Evolutionary conservation across 139 green algal genomes (phyloP).

Genomic region (Tetraselmis striata): DNA sequence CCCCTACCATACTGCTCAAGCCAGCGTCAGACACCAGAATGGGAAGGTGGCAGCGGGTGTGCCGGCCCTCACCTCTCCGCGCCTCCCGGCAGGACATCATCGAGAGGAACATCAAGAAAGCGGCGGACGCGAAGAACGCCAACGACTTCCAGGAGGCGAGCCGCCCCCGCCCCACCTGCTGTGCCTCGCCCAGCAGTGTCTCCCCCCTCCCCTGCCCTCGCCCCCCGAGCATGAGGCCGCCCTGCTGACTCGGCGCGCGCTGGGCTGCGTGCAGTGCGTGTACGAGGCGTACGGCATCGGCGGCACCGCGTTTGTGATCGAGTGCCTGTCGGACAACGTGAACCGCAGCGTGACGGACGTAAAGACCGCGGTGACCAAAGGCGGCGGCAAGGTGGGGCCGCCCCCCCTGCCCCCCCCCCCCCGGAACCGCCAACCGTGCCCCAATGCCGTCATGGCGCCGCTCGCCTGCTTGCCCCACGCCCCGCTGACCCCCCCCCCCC

Average conservation of each 20-base stretch:
- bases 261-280: background rate
- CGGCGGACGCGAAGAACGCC: constrained; percentile 66
- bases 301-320: constrained; percentile 83
- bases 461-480: no score
- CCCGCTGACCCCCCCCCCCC: no score
- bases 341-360: constrained; percentile 63
- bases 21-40: no score
- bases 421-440: no score
- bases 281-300: constrained; percentile 51
- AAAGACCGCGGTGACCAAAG: constrained; percentile 66
- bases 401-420: no score
- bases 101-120: constrained; percentile 84
- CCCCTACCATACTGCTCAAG: no score
- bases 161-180: no score
- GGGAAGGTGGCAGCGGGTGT: no score
- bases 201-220: background rate
- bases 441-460: no score
- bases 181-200: background rate
- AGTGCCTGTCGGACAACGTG: constrained; percentile 88
- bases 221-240: background rate
- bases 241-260: no score
- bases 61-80: no score
- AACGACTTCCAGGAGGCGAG: constrained; percentile 65
- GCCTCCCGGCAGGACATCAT: constrained; percentile 65
- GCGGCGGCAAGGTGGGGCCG: constrained; percentile 59